Evolutionary conservation across 768 basidiomycete species (phyloP).

Genomic region (Russula earlei): DNA sequence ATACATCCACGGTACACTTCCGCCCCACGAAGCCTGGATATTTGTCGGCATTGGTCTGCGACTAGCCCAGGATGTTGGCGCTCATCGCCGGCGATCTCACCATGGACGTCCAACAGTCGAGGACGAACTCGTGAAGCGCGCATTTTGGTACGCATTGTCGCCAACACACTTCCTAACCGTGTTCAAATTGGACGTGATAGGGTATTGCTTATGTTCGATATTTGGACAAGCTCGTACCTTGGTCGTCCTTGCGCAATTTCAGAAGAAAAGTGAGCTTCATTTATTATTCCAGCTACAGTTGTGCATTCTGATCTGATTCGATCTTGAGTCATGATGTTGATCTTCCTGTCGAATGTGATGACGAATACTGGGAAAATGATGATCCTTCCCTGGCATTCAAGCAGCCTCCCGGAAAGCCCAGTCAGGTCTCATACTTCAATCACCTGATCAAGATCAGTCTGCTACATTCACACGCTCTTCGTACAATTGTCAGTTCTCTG

Average conservation of each 20-base stretch:
- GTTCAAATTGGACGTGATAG: constrained; percentile 23
- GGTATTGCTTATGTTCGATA: constrained; percentile 41
- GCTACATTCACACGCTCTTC: constrained; percentile 51
- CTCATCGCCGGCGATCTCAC: constrained; percentile 44
- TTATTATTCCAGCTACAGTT: not conserved
- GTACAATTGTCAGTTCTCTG: constrained; percentile 42
- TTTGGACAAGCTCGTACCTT: constrained; percentile 37
- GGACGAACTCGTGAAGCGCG: constrained; percentile 70
- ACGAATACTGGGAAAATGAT: constrained; percentile 17
- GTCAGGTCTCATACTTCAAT: constrained; percentile 44
- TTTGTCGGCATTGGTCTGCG: constrained; percentile 54
- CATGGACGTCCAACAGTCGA: constrained; percentile 38
- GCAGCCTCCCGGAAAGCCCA: constrained; percentile 54
- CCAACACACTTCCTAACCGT: not conserved
- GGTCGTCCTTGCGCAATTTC: constrained; percentile 64
- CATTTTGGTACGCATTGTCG: constrained; percentile 40
- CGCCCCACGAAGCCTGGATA: constrained; percentile 47
- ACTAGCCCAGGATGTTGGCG: constrained; percentile 67
- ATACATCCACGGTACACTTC: constrained; percentile 35
- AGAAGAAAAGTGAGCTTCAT: constrained; percentile 49
- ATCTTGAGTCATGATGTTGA: constrained; percentile 20
- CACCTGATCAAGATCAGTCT: constrained; percentile 47
- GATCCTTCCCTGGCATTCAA: constrained; percentile 33
- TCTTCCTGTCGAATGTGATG: constrained; percentile 17
- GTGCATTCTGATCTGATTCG: constrained; percentile 20